Evolutionary conservation across 768 basidiomycete species (phyloP), one percentile per base, ranked within the genome.

Genomic region (Auriscalpium microsporum): DNA sequence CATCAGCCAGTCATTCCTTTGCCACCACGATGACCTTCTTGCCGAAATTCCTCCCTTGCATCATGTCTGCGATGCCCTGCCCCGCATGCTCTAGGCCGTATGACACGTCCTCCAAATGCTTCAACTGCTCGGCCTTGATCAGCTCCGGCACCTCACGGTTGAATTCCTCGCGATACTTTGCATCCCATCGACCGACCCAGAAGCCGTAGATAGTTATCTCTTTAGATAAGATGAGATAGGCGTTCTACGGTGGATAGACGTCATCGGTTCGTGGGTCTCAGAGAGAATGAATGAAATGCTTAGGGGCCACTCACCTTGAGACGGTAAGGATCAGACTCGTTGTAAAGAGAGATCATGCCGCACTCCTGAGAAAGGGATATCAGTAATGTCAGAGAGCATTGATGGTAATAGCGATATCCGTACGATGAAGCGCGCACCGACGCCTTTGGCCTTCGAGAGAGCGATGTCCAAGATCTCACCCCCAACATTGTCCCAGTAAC

Each of bases 171-270:
- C 45, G 53, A 58, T 72, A 63, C 57, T 67, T 63, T 10, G 40
- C 51, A 3, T 57, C 46, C 33, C 68, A 58, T 9, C 59, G 48
- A 21, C 53, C 44, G 50, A 69, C 67, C 44, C 71, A 58, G 63
- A 71, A 68, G 17, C 72, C 71, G 44, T 58, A 52, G 11, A 73
- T 56, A 36, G 60, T 56, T 10, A 72, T 50, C 53, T 67, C 58
- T 38, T 67, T 62, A 42, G 61, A 61, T 64, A 47, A 1, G 38
- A 55, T 35, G 16, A 34, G 3, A 5, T 6, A 4, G 23, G 34
- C 33, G 28, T 47, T 45, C 44, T 46, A 38, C 11, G 6, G 14
- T 28, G 46, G 5, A n/a, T n/a, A 17, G 17, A 5, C 40, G 17
- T 17, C 40, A 7, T 42, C 40, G 17, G 40, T 9, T 4, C 40